Percentiles rank a stretch among this genome's conserved stretches.
These are phyloP conservation scores for Suillus alpinus DNA, from an alignment of 768 basidiomycete species.

Conservation along the genomic window DNA sequence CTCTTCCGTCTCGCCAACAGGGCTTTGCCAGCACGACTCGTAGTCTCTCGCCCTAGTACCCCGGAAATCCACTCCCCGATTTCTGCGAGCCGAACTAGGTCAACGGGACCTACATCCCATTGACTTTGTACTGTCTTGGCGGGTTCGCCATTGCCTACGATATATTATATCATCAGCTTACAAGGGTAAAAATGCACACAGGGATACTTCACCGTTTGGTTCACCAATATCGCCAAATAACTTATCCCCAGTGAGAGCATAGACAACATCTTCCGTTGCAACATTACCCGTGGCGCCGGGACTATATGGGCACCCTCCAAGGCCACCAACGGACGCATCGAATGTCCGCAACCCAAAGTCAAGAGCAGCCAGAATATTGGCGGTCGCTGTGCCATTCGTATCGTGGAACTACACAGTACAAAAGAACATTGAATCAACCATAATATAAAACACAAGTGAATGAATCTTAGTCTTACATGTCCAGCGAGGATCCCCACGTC, in stretches of 20 bases:
- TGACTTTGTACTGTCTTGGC: conserved; percentile 2
- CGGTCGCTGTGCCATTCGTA: conserved; percentile 80
- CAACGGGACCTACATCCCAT: conserved; percentile 39
- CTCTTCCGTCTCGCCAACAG: conserved; percentile 50
- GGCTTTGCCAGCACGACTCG: conserved; percentile 76
- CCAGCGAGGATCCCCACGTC: conserved; percentile 70
- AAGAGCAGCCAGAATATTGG: conserved; percentile 72
- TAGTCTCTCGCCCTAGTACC: conserved; percentile 61
- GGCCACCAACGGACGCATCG: conserved; percentile 81
- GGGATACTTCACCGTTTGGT: conserved; percentile 7
- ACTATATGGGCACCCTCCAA: conserved; percentile 95
- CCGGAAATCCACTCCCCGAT: conserved; percentile 84
- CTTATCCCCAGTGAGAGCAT: conserved; percentile 67
- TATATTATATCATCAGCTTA: not conserved
- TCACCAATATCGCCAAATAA: conserved; percentile 49
- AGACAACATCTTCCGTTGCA: conserved; percentile 88
- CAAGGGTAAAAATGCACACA: not conserved
- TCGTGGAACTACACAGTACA: conserved; percentile 69
- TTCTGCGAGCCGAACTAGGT: conserved; percentile 67
- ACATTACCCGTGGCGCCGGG: conserved; percentile 96
- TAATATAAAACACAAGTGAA: conserved; percentile 19
- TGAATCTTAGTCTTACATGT: conserved; percentile 39
- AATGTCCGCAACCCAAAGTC: conserved; percentile 76
- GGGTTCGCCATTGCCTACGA: not conserved
- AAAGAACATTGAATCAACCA: not conserved